phyloP scores from a whole-genome alignment of 768 basidiomycete genomes.

The Naematelia aurantialba region DNA sequence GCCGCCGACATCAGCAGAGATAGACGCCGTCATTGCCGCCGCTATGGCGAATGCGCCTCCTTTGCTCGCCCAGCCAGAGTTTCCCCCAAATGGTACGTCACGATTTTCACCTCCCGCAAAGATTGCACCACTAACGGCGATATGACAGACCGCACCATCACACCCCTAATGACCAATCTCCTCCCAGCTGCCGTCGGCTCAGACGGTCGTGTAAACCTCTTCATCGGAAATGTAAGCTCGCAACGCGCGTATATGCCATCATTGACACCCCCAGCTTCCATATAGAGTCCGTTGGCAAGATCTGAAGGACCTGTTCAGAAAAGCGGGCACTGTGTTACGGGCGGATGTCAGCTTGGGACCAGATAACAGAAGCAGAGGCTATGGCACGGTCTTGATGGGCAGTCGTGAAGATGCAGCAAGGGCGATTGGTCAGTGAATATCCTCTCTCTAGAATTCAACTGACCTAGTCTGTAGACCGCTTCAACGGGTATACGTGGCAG shows the following conservation, averaged over 20 bases:
- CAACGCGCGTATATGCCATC: background rate
- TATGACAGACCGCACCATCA: slow-evolving; percentile 18
- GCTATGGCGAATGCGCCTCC: slow-evolving; percentile 70
- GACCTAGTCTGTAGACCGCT: slow-evolving; percentile 60
- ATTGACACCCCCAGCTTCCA: slow-evolving; percentile 63
- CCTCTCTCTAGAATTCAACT: background rate
- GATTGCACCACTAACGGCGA: background rate
- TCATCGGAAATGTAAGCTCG: slow-evolving; percentile 82
- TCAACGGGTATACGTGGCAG: slow-evolving; percentile 97
- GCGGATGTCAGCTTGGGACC: slow-evolving; percentile 75
- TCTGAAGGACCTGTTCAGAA: slow-evolving; percentile 93
- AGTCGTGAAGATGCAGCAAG: slow-evolving; percentile 90
- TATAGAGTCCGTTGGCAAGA: slow-evolving; percentile 99
- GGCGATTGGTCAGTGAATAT: slow-evolving; percentile 69
- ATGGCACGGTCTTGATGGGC: slow-evolving; percentile 90
- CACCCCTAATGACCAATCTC: slow-evolving; percentile 41
- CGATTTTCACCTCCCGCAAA: background rate
- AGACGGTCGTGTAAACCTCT: slow-evolving; percentile 91
- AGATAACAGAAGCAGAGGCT: slow-evolving; percentile 84
- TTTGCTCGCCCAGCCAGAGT: slow-evolving; percentile 50
- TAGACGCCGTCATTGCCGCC: slow-evolving; percentile 85
- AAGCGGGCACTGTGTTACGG: slow-evolving; percentile 82
- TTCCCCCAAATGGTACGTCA: slow-evolving; percentile 39
- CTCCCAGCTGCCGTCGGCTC: slow-evolving; percentile 42
- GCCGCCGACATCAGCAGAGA: slow-evolving; percentile 61